Base-by-base conservation (phyloP, 129 eudicot genomes). In the Flaveria sonorensis region DNA sequence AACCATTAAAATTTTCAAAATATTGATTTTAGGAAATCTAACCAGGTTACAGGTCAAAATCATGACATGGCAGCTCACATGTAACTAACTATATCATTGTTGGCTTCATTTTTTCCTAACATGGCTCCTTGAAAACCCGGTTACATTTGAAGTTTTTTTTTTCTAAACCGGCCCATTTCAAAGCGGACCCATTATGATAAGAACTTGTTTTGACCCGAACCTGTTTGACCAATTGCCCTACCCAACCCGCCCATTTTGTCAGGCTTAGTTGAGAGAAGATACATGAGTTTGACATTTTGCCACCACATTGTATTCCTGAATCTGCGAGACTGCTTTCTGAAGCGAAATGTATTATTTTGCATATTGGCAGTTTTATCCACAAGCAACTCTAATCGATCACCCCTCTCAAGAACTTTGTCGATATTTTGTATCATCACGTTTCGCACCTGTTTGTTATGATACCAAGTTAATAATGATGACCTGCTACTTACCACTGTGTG, bases 211-310 rank as follows among this genome's bases (percentile, higher is more conserved):
- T 61, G 40, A 61, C 42, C 6, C n/a, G 18, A 61, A 61, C 67
- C 40, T 2, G 24, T 30, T 63, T 63, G 30, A 36, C 0, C 42
- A n/a, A 15, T 9, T 26, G 32, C 46, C 69, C 20, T 16, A 4
- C 68, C 45, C 13, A 12, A 63, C 21, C 68, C 6, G 23, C 5
- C 46, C 13, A 32, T 14, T 63, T 63, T 63, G 46, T 13, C 1
- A 48, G 42, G 66, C 20, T 30, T 45, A 70, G 26, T 10, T 80
- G 70, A 71, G 77, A 72, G 23, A 61, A 86, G 83, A 48, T 90
- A 93, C 98, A 86, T 88, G 79, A 93, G 91, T 83, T 89, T 88
- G 87, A 87, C 93, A 77, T 93, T 93, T 84, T 87, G 87, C 98
- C 98, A 90, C 98, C 97, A 90, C 42, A 88, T 89, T 77, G 90